Evolutionary conservation across 176 grass and related monocot species (phyloP), one percentile per base, ranked within the genome.

Genomic region (Alloteropsis semialata): DNA sequence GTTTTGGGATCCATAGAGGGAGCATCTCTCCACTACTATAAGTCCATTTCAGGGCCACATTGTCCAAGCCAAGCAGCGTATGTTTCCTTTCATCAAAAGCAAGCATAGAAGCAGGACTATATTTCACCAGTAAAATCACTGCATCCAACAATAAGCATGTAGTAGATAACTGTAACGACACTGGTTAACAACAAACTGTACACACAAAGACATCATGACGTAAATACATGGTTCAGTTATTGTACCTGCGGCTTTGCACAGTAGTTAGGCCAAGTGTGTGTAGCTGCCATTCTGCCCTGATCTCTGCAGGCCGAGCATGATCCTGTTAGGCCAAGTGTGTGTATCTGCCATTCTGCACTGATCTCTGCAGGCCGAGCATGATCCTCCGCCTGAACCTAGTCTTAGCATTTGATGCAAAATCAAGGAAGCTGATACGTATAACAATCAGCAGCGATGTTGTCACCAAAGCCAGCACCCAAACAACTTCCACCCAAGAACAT

Each of bases 401-500:
- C 34, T n/a, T 73, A 72, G 15, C 21, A 0, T 57, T 48, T 62
- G 17, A 73, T 49, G 44, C 65, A 73, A 78, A 62, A 75, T 39
- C 38, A 22, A 65, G 0, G 18, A 57, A 25, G 9, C 36, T 19
- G 5, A 27, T 43, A 76, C 70, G 77, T 58, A 82, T 55, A 55
- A 22, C 6, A 68, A 38, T 29, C 42, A 17, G 54, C 37, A 43
- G 62, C 30, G 18, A n/a, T n/a, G n/a, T n/a, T n/a, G n/a, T n/a
- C n/a, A n/a, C n/a, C n/a, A 69, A 57, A 72, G 45, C 54, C 49
- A 30, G 37, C 71, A 51, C 71, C 86, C 76, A 99, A 65, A 96
- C 96, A 49, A 99, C 96, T 87, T 87, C 90, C 83, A 96, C 91
- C 96, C 96, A 99, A 18, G 96, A 89, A 99, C 93, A 99, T 99